Conservation (phyloP, 2,329 filamentous ascomycete genomes). For the Talaromyces sp. region DNA sequence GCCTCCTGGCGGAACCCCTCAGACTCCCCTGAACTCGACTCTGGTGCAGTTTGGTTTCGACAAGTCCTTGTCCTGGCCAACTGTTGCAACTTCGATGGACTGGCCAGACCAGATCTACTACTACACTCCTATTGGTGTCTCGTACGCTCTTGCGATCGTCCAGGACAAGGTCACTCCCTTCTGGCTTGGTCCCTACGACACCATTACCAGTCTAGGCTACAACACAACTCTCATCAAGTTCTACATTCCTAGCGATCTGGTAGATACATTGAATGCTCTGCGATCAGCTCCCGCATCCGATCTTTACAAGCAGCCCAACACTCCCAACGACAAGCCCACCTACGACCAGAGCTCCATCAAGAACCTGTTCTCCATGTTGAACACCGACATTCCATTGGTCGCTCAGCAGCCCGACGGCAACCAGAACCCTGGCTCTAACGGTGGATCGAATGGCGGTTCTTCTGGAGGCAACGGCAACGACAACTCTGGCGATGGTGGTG, state of each 20-base stretch:
- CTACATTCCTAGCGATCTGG: constrained; percentile 67
- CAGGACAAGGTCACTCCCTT: constrained; percentile 58
- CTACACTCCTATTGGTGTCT: constrained; percentile 67
- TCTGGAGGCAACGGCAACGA: constrained; percentile 26
- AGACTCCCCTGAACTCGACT: constrained; percentile 59
- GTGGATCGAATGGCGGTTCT: constrained; percentile 40
- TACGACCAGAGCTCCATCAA: constrained; percentile 48
- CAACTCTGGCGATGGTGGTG: constrained; percentile 42
- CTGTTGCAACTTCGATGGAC: constrained; percentile 65
- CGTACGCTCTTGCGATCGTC: constrained; percentile 52
- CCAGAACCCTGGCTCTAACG: constrained; percentile 26
- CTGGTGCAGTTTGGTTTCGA: constrained; percentile 82
- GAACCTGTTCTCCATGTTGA: constrained; percentile 74
- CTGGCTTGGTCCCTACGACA: constrained; percentile 72
- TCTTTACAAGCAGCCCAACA: constrained; percentile 66
- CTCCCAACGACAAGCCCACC: constrained; percentile 16
- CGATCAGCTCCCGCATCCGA: constrained; percentile 66
- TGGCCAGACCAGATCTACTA: constrained; percentile 82
- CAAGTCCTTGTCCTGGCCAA: constrained; percentile 74
- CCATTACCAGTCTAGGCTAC: constrained; percentile 60
- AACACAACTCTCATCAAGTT: constrained; percentile 75
- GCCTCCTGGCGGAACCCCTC: constrained; percentile 56
- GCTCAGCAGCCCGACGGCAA: constrained; percentile 24
- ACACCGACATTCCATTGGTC: constrained; percentile 70
- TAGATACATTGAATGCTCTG: constrained; percentile 63